These are phyloP conservation scores for Spathaspora girioi DNA, from an alignment of 805 yeast species.

Conservation along the genomic window DNA sequence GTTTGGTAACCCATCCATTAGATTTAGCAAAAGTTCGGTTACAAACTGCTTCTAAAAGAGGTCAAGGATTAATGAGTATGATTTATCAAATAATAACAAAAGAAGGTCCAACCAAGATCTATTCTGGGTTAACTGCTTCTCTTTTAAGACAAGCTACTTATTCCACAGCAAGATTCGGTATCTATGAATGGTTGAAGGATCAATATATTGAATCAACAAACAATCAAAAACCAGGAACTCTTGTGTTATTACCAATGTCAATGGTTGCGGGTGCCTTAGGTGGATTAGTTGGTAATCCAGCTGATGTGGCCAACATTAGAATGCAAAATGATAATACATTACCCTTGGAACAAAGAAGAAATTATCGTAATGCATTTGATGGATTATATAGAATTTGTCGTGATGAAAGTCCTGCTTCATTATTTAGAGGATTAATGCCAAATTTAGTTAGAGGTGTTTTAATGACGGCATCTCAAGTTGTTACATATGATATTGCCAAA, in stretches of 20 bases:
- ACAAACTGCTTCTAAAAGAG: conserved; percentile 71
- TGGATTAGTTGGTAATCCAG: conserved; percentile 83
- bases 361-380: conserved; percentile 74
- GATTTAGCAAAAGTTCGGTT: conserved; percentile 84
- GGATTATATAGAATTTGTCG: conserved; percentile 58
- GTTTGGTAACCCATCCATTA: conserved; percentile 72
- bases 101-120: conserved; percentile 70
- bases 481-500: conserved; percentile 78
- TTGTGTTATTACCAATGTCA: conserved; percentile 66
- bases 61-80: conserved; percentile 60
- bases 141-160: conserved; percentile 83
- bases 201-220: conserved; percentile 33
- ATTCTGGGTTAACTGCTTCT: conserved; percentile 80
- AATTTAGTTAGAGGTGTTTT: conserved; percentile 76
- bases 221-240: conserved; percentile 50
- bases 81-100: conserved; percentile 52
- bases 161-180: conserved; percentile 81
- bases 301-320: conserved; percentile 82
- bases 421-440: conserved; percentile 74
- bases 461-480: conserved; percentile 91
- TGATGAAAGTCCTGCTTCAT: conserved; percentile 57
- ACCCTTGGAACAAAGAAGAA: conserved; percentile 61
- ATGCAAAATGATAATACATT: conserved; percentile 85
- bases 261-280: conserved; percentile 86
- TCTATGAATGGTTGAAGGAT: conserved; percentile 75